Base-by-base conservation (phyloP, 2,329 filamentous ascomycete genomes). In the Cladosporium sp. region DNA sequence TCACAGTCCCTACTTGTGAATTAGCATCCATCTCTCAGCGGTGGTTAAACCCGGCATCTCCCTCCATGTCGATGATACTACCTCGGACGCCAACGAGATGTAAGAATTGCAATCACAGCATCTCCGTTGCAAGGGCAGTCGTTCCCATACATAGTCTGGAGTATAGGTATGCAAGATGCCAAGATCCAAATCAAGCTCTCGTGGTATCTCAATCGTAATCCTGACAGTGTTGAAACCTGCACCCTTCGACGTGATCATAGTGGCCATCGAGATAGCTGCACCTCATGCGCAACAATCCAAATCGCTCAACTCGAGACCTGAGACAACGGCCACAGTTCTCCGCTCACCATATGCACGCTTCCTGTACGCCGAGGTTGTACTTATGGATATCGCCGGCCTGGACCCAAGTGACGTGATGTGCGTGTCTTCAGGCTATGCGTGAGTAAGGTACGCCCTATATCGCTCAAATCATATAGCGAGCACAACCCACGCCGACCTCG, bases 371-470 rank as follows among this genome's bases (percentile, higher is more conserved):
- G 39, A 46, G 39, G 39, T 23, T 46, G 39, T 11, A 21, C 39
- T 46, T 8, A 23, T 46, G 39, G 39, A 23, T 23, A 46, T 46
- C 39, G 39, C n/a, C 39, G 39, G 39, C 39, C 39, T 46, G 39
- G 39, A 46, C 39, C 39, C 39, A 28, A 54, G 51, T 32, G 18
- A 54, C 26, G 28, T 32, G 28, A 54, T 3, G n/a, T 21, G 51
- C 26, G 26, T 28, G 51, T 54, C 51, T 54, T 54, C 51, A 54
- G 51, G 51, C 51, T 54, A 54, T 54, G 51, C 51, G 51, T 30
- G n/a, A 54, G 51, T 32, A 54, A 54, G 51, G 51, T 54, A 54
- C 51, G 11, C 14, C 16, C 25, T 54, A 54, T 54, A 54, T 54
- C 51, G n/a, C 51, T 54, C 51, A 32, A 11, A 21, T 23, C 26